These are phyloP conservation scores for Auricularia sp. DNA, from an alignment of 768 basidiomycete species.

Conservation along the genomic window DNA sequence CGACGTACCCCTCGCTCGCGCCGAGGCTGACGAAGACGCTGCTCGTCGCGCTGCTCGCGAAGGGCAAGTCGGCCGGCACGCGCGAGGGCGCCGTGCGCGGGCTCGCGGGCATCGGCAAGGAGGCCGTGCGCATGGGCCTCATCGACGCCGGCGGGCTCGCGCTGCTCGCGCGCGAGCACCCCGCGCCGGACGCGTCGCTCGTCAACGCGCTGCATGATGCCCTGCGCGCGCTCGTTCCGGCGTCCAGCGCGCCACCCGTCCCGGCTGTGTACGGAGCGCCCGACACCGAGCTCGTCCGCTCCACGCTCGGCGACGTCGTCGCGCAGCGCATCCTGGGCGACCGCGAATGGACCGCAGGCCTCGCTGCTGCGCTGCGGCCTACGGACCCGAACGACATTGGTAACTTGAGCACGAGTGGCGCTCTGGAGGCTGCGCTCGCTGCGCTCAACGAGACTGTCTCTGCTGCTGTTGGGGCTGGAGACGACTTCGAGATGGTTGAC, in stretches of 20 bases:
- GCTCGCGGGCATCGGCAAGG: conserved; percentile 73
- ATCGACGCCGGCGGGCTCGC: conserved; percentile 73
- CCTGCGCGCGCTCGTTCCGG: conserved; percentile 45
- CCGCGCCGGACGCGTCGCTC: conserved; percentile 43
- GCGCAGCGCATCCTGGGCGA: conserved; percentile 46
- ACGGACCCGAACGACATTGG: background rate
- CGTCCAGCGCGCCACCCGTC: conserved; percentile 44
- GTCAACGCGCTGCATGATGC: conserved; percentile 60
- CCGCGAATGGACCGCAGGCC: conserved; percentile 38
- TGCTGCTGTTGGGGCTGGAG: background rate
- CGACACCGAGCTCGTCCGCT: conserved; percentile 42
- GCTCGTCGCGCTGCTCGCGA: conserved; percentile 68
- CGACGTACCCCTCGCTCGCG: conserved; percentile 81
- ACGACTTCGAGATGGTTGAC: conserved; percentile 2
- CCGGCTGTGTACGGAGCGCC: conserved; percentile 40
- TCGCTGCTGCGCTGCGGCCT: background rate
- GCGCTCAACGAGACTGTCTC: background rate
- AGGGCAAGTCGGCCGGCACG: conserved; percentile 66
- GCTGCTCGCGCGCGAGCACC: conserved; percentile 45
- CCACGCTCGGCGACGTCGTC: conserved; percentile 54
- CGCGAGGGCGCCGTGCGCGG: conserved; percentile 87
- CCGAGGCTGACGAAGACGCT: conserved; percentile 92
- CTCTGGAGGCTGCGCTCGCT: background rate
- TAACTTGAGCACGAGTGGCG: background rate
- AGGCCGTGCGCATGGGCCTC: conserved; percentile 73